Conservation (phyloP, 1,284 basidiomycete species). For the Rhodotorula sp. region DNA sequence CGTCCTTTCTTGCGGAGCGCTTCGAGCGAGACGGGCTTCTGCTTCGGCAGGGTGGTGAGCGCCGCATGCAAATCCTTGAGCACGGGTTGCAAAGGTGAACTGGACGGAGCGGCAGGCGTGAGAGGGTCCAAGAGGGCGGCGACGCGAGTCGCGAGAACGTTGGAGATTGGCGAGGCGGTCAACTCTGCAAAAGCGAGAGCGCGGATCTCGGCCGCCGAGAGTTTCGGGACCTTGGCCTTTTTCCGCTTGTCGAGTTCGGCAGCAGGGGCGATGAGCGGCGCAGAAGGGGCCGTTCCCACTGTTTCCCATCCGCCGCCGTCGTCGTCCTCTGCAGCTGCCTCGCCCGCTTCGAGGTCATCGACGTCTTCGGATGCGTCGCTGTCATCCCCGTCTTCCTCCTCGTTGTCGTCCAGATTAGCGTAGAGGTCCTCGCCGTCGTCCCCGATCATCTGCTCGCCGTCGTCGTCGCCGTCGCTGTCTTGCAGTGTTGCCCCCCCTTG, state of each 20-base stretch:
- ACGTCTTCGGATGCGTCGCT: conserved; percentile 6
- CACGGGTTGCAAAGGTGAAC: conserved; percentile 64
- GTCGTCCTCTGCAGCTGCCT: conserved; percentile 22
- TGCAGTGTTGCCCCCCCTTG: conserved; percentile 40
- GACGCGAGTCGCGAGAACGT: conserved; percentile 37
- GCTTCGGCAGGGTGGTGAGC: conserved; percentile 60
- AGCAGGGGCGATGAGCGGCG: conserved; percentile 14
- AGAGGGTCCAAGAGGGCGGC: conserved; percentile 53
- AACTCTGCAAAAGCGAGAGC: conserved; percentile 42
- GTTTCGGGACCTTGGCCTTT: conserved; percentile 35
- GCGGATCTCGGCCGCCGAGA: conserved; percentile 41
- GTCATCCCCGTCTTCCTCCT: conserved; percentile 12
- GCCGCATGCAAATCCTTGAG: conserved; percentile 60
- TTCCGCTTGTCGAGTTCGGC: conserved; percentile 25
- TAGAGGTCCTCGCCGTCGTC: conserved; percentile 40
- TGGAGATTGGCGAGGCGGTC: conserved; percentile 40
- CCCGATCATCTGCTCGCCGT: conserved; percentile 38
- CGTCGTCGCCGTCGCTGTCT: conserved; percentile 26
- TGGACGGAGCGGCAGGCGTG: conserved; percentile 60
- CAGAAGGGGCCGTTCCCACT: conserved; percentile 52
- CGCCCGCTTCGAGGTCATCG: conserved; percentile 22
- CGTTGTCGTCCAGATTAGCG: conserved; percentile 43
- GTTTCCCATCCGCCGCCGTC: conserved; percentile 36
- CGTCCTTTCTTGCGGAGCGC: conserved; percentile 58
- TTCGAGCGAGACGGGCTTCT: conserved; percentile 62